Conservation (phyloP, 306 rosid genomes). For the Albizia julibrissin region DNA sequence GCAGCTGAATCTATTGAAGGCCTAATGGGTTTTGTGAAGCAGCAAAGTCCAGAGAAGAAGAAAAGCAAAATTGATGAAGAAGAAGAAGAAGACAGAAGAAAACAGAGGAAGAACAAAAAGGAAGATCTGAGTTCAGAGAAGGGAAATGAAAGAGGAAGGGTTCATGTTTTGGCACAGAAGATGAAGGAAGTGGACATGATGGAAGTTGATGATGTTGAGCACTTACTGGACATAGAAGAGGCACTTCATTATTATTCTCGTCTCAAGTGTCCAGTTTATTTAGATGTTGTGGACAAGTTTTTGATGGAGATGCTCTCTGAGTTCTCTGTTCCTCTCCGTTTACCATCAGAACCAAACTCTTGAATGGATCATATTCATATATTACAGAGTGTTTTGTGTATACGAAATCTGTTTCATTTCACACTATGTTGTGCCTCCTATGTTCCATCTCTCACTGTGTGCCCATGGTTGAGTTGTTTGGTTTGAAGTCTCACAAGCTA, state of each 20-base stretch:
- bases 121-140: neutral
- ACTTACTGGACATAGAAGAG: constrained; percentile 88
- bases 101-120: constrained; percentile 47
- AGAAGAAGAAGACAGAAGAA: constrained; percentile 38
- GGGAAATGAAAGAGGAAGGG: neutral
- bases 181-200: constrained; percentile 83
- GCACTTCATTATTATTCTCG: constrained; percentile 92
- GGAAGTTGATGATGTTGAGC: constrained; percentile 72
- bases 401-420: constrained; percentile 35
- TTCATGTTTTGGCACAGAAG: constrained; percentile 56
- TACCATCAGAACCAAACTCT: constrained; percentile 35
- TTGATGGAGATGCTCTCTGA: constrained; percentile 74
- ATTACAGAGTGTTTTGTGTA: constrained; percentile 34
- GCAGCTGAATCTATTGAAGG: constrained; percentile 38
- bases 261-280: constrained; percentile 74
- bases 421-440: constrained; percentile 26
- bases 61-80: constrained; percentile 10
- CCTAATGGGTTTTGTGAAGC: constrained; percentile 8
- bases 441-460: constrained; percentile 23
- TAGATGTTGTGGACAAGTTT: constrained; percentile 85
- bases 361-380: constrained; percentile 40
- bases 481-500: constrained; percentile 30
- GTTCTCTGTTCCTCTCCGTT: constrained; percentile 47
- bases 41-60: neutral
- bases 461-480: constrained; percentile 30